Percentiles rank a stretch among this genome's conserved stretches.
phyloP scores from a whole-genome alignment of 495 filamentous ascomycete species.

The Trichoderma reesei region DNA sequence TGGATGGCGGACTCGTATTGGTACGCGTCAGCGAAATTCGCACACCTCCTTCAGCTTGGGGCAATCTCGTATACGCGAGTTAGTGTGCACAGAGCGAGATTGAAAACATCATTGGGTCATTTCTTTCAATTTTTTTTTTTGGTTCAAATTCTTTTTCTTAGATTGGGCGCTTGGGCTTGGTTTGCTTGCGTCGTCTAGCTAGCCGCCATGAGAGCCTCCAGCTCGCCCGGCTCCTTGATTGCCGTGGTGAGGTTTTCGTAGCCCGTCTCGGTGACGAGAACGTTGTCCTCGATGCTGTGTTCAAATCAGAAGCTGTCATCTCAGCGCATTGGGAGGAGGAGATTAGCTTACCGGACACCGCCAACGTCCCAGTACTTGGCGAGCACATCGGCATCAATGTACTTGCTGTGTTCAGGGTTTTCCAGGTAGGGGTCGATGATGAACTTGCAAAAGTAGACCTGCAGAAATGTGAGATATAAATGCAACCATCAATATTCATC shows the following conservation, averaged over 20 bases:
- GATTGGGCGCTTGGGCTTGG: not conserved
- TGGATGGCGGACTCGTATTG: not conserved
- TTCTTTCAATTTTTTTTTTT: not conserved
- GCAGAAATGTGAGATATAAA: conserved; percentile 7
- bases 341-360: conserved; percentile 51
- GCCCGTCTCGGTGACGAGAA: conserved; percentile 69
- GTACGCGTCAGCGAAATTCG: conserved; percentile 1
- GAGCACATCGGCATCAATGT: conserved; percentile 63
- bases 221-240: conserved; percentile 60
- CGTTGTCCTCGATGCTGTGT: conserved; percentile 51
- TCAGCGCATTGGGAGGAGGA: conserved; percentile 2
- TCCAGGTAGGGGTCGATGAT: conserved; percentile 78
- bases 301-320: not conserved
- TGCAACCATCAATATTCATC: not conserved
- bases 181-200: not conserved
- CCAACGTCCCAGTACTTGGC: conserved; percentile 84
- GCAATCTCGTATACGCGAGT: not conserved
- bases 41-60: not conserved
- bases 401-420: conserved; percentile 56
- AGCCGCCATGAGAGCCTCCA: conserved; percentile 35
- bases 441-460: conserved; percentile 90
- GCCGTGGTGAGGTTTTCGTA: conserved; percentile 72
- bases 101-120: not conserved
- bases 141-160: not conserved
- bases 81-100: not conserved